These are phyloP conservation scores for Chlorella sp. DNA, from an alignment of 139 green algal genomes.

Conservation along the genomic window DNA sequence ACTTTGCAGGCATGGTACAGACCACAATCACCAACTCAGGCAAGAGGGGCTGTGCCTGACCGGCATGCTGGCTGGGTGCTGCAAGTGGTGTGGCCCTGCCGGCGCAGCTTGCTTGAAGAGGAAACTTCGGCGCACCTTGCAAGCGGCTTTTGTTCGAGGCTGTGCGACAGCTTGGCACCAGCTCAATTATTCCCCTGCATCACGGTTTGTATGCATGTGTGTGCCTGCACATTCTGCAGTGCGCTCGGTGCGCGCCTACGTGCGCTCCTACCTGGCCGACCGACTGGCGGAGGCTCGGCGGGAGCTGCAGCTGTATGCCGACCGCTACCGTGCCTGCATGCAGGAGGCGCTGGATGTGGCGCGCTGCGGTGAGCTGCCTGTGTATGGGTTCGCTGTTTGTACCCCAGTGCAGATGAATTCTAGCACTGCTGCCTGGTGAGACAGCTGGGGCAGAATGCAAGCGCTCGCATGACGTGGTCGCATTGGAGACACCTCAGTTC, in stretches of 20 bases:
- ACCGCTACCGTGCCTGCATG: slow-evolving; percentile 1
- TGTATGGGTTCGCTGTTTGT: not conserved
- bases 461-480: no score
- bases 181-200: no score
- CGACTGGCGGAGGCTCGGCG: slow-evolving; percentile 16
- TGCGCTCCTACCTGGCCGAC: not conserved
- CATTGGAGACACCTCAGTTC: no score
- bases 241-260: not conserved
- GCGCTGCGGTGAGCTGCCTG: not conserved
- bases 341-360: not conserved
- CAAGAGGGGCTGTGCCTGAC: not conserved
- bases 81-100: no score
- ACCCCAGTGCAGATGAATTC: no score
- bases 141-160: no score
- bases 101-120: no score
- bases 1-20: slow-evolving; percentile 13
- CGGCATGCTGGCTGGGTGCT: not conserved
- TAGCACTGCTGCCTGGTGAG: no score
- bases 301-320: slow-evolving; percentile 5
- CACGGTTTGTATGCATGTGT: no score
- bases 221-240: not conserved
- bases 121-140: no score
- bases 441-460: no score
- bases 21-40: not conserved
- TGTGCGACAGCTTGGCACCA: no score